These are phyloP conservation scores for Byssothecium circinans DNA, from an alignment of 2,329 filamentous ascomycete species.

Conservation along the genomic window DNA sequence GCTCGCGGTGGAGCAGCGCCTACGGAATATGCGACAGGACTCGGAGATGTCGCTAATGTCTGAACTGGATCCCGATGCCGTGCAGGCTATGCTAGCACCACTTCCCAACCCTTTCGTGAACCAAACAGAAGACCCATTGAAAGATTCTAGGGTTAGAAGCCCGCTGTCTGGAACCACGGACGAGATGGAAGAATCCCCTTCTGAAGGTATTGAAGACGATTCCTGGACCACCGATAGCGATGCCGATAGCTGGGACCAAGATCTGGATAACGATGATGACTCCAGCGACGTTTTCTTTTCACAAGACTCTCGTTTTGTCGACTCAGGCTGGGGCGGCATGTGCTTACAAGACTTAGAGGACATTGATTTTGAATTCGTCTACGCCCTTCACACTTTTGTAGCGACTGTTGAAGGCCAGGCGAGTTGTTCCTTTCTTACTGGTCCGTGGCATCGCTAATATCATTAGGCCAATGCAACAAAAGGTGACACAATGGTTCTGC, in stretches of 20 bases:
- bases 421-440: slow-evolving; percentile 62
- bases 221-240: slow-evolving; percentile 45
- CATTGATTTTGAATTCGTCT: slow-evolving; percentile 99
- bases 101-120: slow-evolving; percentile 43
- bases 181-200: neutral
- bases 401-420: slow-evolving; percentile 97
- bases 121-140: slow-evolving; percentile 17
- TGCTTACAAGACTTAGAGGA: slow-evolving; percentile 96
- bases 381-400: slow-evolving; percentile 95
- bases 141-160: slow-evolving; percentile 4
- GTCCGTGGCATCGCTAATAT: neutral
- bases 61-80: slow-evolving; percentile 38
- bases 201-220: slow-evolving; percentile 14
- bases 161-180: slow-evolving; percentile 3
- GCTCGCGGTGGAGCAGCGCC: slow-evolving; percentile 20
- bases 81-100: slow-evolving; percentile 46
- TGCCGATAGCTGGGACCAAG: slow-evolving; percentile 39
- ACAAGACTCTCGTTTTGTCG: slow-evolving; percentile 65
- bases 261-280: slow-evolving; percentile 52
- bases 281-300: slow-evolving; percentile 60
- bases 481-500: slow-evolving; percentile 92
- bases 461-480: slow-evolving; percentile 60
- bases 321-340: slow-evolving; percentile 73
- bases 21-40: slow-evolving; percentile 29
- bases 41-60: slow-evolving; percentile 36